phyloP scores from a whole-genome alignment of 108 stramenopile species.

The Nitzschia inconspicua region DNA sequence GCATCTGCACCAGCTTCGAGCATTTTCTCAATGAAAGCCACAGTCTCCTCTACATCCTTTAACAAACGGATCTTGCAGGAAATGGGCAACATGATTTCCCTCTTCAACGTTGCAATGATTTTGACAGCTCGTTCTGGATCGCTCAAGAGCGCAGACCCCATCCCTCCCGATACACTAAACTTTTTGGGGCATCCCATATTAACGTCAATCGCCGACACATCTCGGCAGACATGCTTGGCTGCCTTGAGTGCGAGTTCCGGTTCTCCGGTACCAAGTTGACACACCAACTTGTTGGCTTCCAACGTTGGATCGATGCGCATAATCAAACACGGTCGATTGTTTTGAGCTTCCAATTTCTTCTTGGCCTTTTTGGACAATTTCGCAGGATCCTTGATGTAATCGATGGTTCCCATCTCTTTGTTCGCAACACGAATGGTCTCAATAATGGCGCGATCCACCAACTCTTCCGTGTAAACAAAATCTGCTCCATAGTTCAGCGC shows the following conservation, averaged over 20 bases:
- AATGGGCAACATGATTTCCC: slow-evolving; percentile 50
- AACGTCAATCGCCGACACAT: slow-evolving; percentile 91
- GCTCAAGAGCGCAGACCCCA: slow-evolving; percentile 90
- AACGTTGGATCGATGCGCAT: slow-evolving; percentile 66
- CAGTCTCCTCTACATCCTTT: slow-evolving; percentile 58
- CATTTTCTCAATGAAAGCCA: slow-evolving; percentile 74
- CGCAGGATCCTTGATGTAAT: slow-evolving; percentile 68
- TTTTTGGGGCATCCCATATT: slow-evolving; percentile 99
- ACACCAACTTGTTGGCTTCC: slow-evolving; percentile 78
- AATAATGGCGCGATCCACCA: slow-evolving; percentile 85
- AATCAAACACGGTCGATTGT: slow-evolving; percentile 50
- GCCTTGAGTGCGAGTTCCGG: slow-evolving; percentile 77
- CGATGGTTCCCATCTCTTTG: slow-evolving; percentile 71
- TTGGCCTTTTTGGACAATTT: slow-evolving; percentile 50
- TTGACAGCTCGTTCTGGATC: slow-evolving; percentile 71
- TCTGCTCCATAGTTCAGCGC: slow-evolving; percentile 90
- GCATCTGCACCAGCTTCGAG: slow-evolving; percentile 93
- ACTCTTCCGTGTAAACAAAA: slow-evolving; percentile 91
- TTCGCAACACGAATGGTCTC: slow-evolving; percentile 66
- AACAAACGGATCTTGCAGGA: slow-evolving; percentile 95
- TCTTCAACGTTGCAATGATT: slow-evolving; percentile 62
- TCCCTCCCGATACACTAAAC: slow-evolving; percentile 89
- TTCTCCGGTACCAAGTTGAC: slow-evolving; percentile 93
- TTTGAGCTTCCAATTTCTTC: slow-evolving; percentile 37
- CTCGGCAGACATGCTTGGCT: slow-evolving; percentile 67